Evolutionary conservation across 2,329 filamentous ascomycete species (phyloP).

Genomic region (Trichophyton simii): DNA sequence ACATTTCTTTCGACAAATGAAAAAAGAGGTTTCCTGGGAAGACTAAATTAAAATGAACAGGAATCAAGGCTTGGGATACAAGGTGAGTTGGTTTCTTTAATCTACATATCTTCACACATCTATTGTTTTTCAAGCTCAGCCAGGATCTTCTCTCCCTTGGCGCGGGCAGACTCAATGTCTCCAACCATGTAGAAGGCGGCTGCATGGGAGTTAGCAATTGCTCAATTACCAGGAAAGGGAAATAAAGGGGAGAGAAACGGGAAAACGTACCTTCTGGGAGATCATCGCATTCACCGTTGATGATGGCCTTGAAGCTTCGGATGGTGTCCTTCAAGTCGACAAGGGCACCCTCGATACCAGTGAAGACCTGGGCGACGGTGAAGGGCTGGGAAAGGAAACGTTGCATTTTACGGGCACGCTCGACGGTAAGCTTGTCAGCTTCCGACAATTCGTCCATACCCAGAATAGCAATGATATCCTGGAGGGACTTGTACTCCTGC

Average conservation of each 20-base stretch:
- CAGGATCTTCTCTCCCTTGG: slow-evolving; percentile 99
- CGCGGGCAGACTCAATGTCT: slow-evolving; percentile 80
- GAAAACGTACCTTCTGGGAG: slow-evolving; percentile 66
- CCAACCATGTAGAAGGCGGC: slow-evolving; percentile 94
- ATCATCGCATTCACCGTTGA: slow-evolving; percentile 87
- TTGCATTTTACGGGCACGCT: slow-evolving; percentile 99
- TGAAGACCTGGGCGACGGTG: slow-evolving; percentile 63
- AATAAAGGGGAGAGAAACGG: not conserved
- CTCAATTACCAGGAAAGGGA: slow-evolving; percentile 5
- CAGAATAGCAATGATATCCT: slow-evolving; percentile 99
- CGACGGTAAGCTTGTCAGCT: slow-evolving; percentile 98
- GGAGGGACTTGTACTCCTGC: slow-evolving; percentile 99
- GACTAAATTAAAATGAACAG: slow-evolving; percentile 6
- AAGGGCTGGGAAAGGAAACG: slow-evolving; percentile 99
- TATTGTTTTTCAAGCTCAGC: slow-evolving; percentile 63
- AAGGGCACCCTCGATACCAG: slow-evolving; percentile 85
- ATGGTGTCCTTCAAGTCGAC: slow-evolving; percentile 99
- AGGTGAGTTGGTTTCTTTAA: slow-evolving; percentile 7
- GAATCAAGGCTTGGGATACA: slow-evolving; percentile 4
- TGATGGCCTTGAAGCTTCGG: slow-evolving; percentile 90
- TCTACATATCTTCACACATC: slow-evolving; percentile 12
- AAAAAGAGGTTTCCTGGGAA: slow-evolving; percentile 3
- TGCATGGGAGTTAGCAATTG: slow-evolving; percentile 17
- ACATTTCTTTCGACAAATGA: slow-evolving; percentile 4
- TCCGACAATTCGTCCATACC: slow-evolving; percentile 99